phyloP scores from a whole-genome alignment of 768 basidiomycete species.

The Podaxis sp. region DNA sequence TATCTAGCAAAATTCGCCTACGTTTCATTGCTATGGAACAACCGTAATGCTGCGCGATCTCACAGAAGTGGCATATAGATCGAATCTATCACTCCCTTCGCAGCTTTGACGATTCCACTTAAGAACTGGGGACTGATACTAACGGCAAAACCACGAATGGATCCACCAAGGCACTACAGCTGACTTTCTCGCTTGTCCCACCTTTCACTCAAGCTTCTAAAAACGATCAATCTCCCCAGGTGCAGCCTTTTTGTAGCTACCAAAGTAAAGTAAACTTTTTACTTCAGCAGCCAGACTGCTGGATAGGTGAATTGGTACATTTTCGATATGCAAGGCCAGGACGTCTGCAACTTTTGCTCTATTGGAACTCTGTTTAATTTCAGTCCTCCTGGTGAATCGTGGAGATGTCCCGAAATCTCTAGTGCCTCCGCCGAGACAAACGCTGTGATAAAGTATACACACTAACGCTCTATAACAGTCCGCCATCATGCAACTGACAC shows the following conservation, averaged over 20 bases:
- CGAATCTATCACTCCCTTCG: not conserved
- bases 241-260: not conserved
- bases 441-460: not conserved
- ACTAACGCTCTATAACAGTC: not conserved
- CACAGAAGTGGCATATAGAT: not conserved
- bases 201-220: slow-evolving; percentile 6
- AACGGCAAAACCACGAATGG: not conserved
- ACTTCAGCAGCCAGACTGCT: not conserved
- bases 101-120: not conserved
- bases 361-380: not conserved
- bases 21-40: slow-evolving; percentile 4
- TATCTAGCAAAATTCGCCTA: not conserved
- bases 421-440: not conserved
- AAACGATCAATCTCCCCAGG: slow-evolving; percentile 5
- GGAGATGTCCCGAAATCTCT: not conserved
- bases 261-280: not conserved
- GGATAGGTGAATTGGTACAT: not conserved
- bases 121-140: not conserved
- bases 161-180: not conserved
- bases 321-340: not conserved
- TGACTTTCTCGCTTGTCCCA: not conserved
- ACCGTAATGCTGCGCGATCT: not conserved
- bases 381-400: not conserved
- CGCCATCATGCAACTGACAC: not conserved
- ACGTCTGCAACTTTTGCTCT: not conserved